These are phyloP conservation scores for Cenococcum geophilum DNA, from an alignment of 495 filamentous ascomycete species.

Conservation along the genomic window DNA sequence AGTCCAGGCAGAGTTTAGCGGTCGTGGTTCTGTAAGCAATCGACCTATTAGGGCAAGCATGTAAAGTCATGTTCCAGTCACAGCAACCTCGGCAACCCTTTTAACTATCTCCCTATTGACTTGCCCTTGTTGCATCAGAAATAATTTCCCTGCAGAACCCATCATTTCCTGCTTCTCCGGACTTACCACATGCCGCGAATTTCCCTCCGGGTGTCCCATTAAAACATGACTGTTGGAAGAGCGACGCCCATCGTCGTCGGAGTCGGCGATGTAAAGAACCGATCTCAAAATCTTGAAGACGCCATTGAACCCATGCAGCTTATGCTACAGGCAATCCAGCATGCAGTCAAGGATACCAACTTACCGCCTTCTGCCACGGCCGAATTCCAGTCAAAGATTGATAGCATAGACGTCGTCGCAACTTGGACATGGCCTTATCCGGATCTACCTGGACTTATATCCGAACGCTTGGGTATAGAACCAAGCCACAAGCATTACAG, in stretches of 20 bases:
- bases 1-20: no score
- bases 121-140: no score
- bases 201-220: no score
- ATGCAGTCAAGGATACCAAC: conserved; percentile 42
- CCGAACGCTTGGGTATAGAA: conserved; percentile 39
- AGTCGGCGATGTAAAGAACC: conserved; percentile 49
- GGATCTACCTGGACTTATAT: conserved; percentile 46
- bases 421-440: conserved; percentile 56
- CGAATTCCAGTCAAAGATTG: conserved; percentile 43
- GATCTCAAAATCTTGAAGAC: conserved; percentile 44
- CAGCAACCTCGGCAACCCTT: no score
- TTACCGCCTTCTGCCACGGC: not conserved
- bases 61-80: no score
- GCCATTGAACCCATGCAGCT: conserved; percentile 47
- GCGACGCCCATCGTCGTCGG: conserved; percentile 44
- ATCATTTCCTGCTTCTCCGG: no score
- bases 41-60: no score
- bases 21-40: no score
- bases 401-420: conserved; percentile 49
- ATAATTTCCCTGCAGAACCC: no score
- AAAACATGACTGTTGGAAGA: not conserved
- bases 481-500: conserved; percentile 42
- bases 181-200: no score
- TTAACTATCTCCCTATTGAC: no score
- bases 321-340: conserved; percentile 45